Evolutionary conservation across 495 filamentous ascomycete genomes (phyloP).

Genomic region (Xylaria palmicola): DNA sequence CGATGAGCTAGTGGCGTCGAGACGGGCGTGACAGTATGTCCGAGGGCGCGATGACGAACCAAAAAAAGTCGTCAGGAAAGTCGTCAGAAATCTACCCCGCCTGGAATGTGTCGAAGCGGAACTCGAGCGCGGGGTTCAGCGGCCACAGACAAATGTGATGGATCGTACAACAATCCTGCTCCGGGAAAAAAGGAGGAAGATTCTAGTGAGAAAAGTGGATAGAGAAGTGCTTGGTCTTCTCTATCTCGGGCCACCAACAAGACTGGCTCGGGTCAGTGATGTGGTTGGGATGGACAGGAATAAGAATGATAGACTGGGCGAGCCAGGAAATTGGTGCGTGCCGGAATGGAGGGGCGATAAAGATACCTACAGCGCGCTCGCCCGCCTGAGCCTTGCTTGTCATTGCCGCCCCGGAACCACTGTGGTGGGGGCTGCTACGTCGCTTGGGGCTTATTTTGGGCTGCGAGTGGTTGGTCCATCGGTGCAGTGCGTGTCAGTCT

Average conservation of each 20-base stretch:
- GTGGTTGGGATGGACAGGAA: background rate
- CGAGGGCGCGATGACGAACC: background rate
- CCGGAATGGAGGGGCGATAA: constrained; percentile 7
- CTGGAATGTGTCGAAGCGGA: background rate
- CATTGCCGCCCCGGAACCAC: background rate
- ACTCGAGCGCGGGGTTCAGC: constrained; percentile 6
- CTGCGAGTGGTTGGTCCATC: background rate
- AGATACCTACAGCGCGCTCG: background rate
- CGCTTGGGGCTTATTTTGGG: background rate
- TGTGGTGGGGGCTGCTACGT: constrained; percentile 1
- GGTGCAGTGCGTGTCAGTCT: background rate
- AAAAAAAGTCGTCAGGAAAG: background rate
- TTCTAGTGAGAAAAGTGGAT: background rate
- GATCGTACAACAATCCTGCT: background rate
- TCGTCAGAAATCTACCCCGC: constrained; percentile 9
- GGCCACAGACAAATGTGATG: constrained; percentile 14
- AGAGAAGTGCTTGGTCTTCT: background rate
- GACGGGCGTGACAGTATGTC: background rate
- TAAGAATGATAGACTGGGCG: background rate
- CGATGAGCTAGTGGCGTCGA: background rate
- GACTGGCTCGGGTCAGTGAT: background rate
- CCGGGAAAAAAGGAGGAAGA: background rate
- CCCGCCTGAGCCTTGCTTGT: background rate
- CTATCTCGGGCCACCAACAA: background rate
- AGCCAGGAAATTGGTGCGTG: background rate